Conservation (phyloP, 2,329 filamentous ascomycete species). For the Apiospora malaysiana region DNA sequence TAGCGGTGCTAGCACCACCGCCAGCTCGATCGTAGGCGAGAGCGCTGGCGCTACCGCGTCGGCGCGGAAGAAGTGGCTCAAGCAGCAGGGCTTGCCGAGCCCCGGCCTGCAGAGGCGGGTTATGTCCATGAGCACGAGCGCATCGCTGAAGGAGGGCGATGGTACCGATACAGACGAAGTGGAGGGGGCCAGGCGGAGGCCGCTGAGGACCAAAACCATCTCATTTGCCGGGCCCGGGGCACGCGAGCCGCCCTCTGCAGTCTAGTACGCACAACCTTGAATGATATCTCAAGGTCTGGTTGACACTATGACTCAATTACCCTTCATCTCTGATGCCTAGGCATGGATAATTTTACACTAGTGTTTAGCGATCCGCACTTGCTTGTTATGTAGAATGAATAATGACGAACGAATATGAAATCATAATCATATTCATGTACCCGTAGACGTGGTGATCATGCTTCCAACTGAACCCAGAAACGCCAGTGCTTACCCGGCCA, state of each 20-base stretch:
- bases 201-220: slow-evolving; percentile 27
- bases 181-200: background rate
- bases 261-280: background rate
- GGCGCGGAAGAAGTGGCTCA: slow-evolving; percentile 19
- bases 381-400: slow-evolving; percentile 5
- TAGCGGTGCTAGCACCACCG: slow-evolving; percentile 32
- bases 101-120: slow-evolving; percentile 23
- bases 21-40: slow-evolving; percentile 34
- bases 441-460: background rate
- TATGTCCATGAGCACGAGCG: slow-evolving; percentile 23
- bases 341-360: background rate
- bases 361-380: background rate
- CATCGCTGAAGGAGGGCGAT: slow-evolving; percentile 28
- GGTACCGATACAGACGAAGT: slow-evolving; percentile 25
- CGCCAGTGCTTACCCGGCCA: no score
- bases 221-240: slow-evolving; percentile 27
- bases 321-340: background rate
- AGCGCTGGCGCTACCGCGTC: background rate
- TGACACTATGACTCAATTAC: background rate
- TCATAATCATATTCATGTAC: background rate
- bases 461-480: background rate
- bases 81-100: slow-evolving; percentile 16
- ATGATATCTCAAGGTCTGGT: background rate
- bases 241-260: slow-evolving; percentile 1
- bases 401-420: background rate